Evolutionary conservation across 2,329 filamentous ascomycete genomes (phyloP), one percentile per base, ranked within the genome.

Genomic region (Nigrospora oryzae): DNA sequence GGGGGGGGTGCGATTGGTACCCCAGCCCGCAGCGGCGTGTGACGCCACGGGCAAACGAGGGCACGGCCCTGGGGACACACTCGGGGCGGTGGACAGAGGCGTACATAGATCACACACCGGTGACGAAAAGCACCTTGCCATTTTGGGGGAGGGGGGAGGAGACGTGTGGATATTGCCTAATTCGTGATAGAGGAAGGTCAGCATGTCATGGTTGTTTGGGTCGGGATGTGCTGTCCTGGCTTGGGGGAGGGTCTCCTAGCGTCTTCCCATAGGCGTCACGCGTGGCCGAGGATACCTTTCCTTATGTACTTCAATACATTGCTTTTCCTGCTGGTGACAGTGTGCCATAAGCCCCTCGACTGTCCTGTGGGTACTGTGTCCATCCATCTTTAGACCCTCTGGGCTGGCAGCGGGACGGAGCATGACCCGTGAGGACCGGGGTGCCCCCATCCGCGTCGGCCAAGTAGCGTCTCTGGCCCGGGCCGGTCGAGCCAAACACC

Each of bases 111-210:
- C 53, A 51, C 48, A 35, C 43, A 40, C 48, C 47, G 45, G 45
- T 47, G 43, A 51, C 44, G 54, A 51, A 43, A 53, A 42, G 51
- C 56, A 55, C 61, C 58, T 63, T 57, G 58, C 63, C 60, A 45
- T 50, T 63, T 64, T 48, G 44, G 60, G 62, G 51, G 31, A 11
- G 62, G 19, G 19, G 6, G 51, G 32, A 13, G n/a, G 34, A 35
- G 40, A 23, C 43, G 44, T 51, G 53, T 59, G 53, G 55, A 55
- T 61, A 63, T 61, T 65, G 53, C 63, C 59, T 51, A 43, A 62
- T 64, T 58, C 45, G 61, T 58, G 56, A 58, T 52, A 51, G 54
- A 51, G 49, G 42, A 48, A 46, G 45, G 44, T 34, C 42, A 44
- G 51, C 50, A 48, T 39, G 38, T 36, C 42, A 48, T 43, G 39